These are phyloP conservation scores for Fonsecaea monophora DNA, from an alignment of 2,329 filamentous ascomycete species.

Conservation along the genomic window DNA sequence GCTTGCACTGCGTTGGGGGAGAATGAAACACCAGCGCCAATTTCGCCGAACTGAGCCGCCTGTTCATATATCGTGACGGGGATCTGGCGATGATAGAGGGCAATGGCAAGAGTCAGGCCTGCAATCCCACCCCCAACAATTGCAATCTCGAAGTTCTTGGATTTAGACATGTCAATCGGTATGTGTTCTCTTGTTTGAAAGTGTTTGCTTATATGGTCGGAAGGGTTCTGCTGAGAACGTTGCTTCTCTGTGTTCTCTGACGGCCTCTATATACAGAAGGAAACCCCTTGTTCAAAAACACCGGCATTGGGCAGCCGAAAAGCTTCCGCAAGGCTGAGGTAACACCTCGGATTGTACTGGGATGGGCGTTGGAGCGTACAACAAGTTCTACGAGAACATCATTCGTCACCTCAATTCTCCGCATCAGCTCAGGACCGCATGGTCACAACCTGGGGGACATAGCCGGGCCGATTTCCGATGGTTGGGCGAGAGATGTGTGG, in stretches of 20 bases:
- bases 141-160: conserved; percentile 41
- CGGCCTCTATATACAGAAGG: neutral
- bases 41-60: conserved; percentile 57
- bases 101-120: conserved; percentile 40
- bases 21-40: conserved; percentile 60
- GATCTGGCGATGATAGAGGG: conserved; percentile 38
- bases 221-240: neutral
- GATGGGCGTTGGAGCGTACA: neutral
- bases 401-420: neutral
- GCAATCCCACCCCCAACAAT: conserved; percentile 46
- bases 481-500: neutral
- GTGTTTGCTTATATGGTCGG: neutral
- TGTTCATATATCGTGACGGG: conserved; percentile 53
- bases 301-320: neutral
- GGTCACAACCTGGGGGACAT: neutral
- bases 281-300: neutral
- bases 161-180: neutral
- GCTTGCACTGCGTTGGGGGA: conserved; percentile 58
- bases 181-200: neutral
- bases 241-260: neutral
- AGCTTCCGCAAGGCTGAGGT: conserved; percentile 9
- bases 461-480: neutral
- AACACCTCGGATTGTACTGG: too few species aligned
- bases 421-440: neutral
- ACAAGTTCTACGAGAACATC: neutral